These are phyloP conservation scores for Candida vaughaniae DNA, from an alignment of 805 yeast genomes.

Conservation along the genomic window DNA sequence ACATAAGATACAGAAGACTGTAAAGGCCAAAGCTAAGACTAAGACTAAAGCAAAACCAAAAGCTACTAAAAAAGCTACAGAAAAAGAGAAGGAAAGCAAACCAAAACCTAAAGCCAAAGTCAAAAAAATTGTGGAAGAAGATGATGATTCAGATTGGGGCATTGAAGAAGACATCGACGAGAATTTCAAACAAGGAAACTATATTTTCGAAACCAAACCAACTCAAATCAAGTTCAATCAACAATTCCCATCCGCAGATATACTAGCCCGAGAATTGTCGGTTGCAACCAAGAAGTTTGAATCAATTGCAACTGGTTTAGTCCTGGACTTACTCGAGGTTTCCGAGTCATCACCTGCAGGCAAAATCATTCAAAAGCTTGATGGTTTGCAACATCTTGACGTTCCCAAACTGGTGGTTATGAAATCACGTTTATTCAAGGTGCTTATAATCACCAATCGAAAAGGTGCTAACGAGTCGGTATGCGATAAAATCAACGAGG, in stretches of 20 bases:
- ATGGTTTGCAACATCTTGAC: slow-evolving; percentile 17
- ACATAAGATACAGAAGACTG: background rate
- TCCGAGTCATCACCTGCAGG: background rate
- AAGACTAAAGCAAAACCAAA: slow-evolving; percentile 8
- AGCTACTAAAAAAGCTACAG: slow-evolving; percentile 4
- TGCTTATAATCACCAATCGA: slow-evolving; percentile 30
- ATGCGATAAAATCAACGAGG: slow-evolving; percentile 10
- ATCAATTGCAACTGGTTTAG: slow-evolving; percentile 6
- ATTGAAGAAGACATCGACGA: slow-evolving; percentile 33
- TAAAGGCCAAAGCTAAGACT: slow-evolving; percentile 4
- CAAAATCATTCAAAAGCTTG: slow-evolving; percentile 9
- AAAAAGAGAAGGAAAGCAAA: slow-evolving; percentile 6
- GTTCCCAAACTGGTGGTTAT: slow-evolving; percentile 29
- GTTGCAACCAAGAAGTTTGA: slow-evolving; percentile 15
- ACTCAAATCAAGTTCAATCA: slow-evolving; percentile 27
- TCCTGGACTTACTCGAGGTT: slow-evolving; percentile 1
- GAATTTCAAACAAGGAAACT: slow-evolving; percentile 27
- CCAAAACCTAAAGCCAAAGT: slow-evolving; percentile 1
- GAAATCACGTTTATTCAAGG: slow-evolving; percentile 30
- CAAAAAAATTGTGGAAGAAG: slow-evolving; percentile 8
- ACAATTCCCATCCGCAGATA: slow-evolving; percentile 24
- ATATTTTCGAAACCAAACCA: slow-evolving; percentile 30
- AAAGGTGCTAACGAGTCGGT: slow-evolving; percentile 10
- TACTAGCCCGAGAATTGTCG: slow-evolving; percentile 20
- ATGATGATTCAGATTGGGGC: slow-evolving; percentile 42